Evolutionary conservation across 352 stramenopile genomes (phyloP), one percentile per base, ranked within the genome.

Genomic region (Phytopythium chamaehyphon): DNA sequence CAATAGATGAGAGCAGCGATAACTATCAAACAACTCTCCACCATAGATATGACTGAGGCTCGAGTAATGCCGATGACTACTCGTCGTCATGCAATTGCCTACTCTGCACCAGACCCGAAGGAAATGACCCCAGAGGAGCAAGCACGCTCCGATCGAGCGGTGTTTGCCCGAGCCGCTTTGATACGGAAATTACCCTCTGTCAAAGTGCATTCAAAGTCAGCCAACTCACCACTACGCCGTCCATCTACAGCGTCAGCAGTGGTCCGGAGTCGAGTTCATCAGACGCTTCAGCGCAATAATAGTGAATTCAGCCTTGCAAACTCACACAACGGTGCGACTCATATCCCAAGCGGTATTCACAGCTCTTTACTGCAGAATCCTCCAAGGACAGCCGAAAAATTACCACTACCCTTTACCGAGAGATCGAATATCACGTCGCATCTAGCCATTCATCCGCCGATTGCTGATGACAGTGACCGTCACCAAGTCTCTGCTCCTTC

Each of bases 251-350:
- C 77, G 11, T 61, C 64, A 21, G 61, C 64, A 1, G 55, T 55
- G 6, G 70, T 67, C 3, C 75, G 83, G 49, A 89, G 75, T 49
- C 73, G 77, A 12, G 67, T 86, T 16, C 77, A 86, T 33, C 62
- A 89, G 53, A 71, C 73, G 11, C 55, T 89, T 35, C 66, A 65
- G 1, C 68, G 64, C 35, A 86, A 61, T 35, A 71, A 74, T 18
- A 84, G 59, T 33, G 70, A 79, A 23, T 89, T 89, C 45, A 63
- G 74, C 38, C 73, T 80, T 51, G 76, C 64, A 10, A 76, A 54
- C 44, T 83, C 85, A 33, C 43, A 72, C 12, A 43, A 62, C 1
- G 75, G 67, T 0, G 38, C 43, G 3, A 19, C 6, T 15, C 7
- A 6, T 18, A 24, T 22, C 14, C 23, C 14, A 22, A 26, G 5